phyloP scores from a whole-genome alignment of 805 yeast genomes.

The Saccharomycopsis oosterbeekiorum region DNA sequence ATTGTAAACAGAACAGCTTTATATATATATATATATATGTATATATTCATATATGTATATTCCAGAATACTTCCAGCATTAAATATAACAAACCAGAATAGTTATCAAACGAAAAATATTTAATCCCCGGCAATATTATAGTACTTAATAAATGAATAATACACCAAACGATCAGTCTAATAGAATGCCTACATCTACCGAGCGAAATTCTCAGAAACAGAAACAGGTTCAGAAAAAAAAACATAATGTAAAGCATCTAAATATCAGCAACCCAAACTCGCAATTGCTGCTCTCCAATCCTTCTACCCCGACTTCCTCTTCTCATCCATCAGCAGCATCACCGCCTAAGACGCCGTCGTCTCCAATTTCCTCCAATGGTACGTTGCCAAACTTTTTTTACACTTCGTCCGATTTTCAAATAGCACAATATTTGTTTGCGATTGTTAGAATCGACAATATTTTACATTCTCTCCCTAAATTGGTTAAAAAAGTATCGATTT shows the following conservation, averaged over 20 bases:
- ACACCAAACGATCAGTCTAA: background rate
- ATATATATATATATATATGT: background rate
- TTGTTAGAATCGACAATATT: slow-evolving; percentile 10
- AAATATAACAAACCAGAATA: background rate
- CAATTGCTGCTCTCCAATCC: background rate
- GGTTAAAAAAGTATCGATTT: slow-evolving; percentile 10
- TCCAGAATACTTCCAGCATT: background rate
- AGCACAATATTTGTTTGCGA: slow-evolving; percentile 13
- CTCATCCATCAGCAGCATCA: background rate
- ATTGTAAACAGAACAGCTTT: background rate
- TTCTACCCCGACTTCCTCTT: background rate
- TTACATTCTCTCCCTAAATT: slow-evolving; percentile 14
- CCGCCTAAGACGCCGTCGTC: background rate
- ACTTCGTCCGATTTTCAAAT: slow-evolving; percentile 9
- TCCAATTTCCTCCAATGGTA: background rate
- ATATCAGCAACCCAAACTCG: background rate
- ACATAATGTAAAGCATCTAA: background rate
- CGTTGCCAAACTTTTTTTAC: slow-evolving; percentile 8
- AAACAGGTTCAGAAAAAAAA: background rate
- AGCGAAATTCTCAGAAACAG: background rate
- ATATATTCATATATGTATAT: too few relatives aligned
- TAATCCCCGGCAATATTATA: background rate
- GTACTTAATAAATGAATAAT: background rate
- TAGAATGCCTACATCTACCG: background rate
- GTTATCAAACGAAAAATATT: too few relatives aligned